phyloP scores from a whole-genome alignment of 2,329 filamentous ascomycete genomes.

The Achaetomium macrosporum region DNA sequence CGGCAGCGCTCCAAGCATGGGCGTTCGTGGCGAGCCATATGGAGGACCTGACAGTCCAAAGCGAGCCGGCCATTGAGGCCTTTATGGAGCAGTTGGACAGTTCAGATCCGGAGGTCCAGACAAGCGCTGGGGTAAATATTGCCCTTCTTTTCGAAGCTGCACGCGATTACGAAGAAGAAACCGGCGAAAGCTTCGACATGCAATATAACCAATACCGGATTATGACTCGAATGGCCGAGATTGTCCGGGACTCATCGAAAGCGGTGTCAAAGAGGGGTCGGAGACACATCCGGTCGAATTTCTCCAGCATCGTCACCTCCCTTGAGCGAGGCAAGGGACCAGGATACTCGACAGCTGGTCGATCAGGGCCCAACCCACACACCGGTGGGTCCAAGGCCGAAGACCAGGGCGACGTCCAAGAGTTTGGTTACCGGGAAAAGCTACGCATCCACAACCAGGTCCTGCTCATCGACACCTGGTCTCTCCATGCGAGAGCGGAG shows the following conservation, averaged over 20 bases:
- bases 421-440: constrained; percentile 49
- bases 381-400: constrained; percentile 37
- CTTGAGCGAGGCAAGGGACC: constrained; percentile 50
- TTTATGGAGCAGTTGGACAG: constrained; percentile 84
- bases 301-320: constrained; percentile 49
- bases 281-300: constrained; percentile 42
- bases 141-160: constrained; percentile 74
- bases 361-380: constrained; percentile 37
- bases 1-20: constrained; percentile 72
- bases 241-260: constrained; percentile 43
- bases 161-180: constrained; percentile 43
- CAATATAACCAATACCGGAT: constrained; percentile 47
- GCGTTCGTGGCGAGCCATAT: constrained; percentile 72
- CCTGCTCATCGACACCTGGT: constrained; percentile 47
- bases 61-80: constrained; percentile 67
- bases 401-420: constrained; percentile 37
- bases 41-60: constrained; percentile 66
- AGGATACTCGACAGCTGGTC: constrained; percentile 46
- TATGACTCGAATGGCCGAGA: constrained; percentile 42
- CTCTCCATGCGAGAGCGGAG: constrained; percentile 42
- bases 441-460: constrained; percentile 42
- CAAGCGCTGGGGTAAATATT: constrained; percentile 72
- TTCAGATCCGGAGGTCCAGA: constrained; percentile 64
- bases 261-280: constrained; percentile 45
- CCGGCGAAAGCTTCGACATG: constrained; percentile 43